A percentile compares a stretch with the other conserved stretches of the same genome.
Evolutionary conservation across 495 filamentous ascomycete species (phyloP).

Genomic region (Thozetella sp.): DNA sequence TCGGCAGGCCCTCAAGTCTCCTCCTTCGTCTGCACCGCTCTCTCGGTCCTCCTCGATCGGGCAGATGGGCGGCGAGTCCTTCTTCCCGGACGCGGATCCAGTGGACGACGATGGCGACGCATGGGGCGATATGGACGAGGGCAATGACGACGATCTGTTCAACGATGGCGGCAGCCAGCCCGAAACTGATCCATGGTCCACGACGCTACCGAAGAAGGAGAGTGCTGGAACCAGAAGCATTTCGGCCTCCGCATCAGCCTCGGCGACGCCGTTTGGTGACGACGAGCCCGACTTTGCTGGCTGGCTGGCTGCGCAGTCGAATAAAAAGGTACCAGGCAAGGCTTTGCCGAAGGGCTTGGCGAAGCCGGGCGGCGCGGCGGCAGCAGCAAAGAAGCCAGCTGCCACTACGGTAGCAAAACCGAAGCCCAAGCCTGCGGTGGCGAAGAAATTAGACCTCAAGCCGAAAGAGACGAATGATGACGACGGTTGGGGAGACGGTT

Average conservation of each 20-base stretch:
- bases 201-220: slow-evolving; percentile 24
- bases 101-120: slow-evolving; percentile 61
- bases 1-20: slow-evolving; percentile 52
- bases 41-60: slow-evolving; percentile 41
- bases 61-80: slow-evolving; percentile 40
- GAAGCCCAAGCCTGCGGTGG: slow-evolving; percentile 30
- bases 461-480: slow-evolving; percentile 57
- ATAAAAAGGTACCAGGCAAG: slow-evolving; percentile 65
- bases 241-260: slow-evolving; percentile 19
- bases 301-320: slow-evolving; percentile 82
- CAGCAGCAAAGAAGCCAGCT: slow-evolving; percentile 32
- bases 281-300: slow-evolving; percentile 92
- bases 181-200: slow-evolving; percentile 38
- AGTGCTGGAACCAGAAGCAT: slow-evolving; percentile 17
- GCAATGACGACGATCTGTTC: slow-evolving; percentile 59
- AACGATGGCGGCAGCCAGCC: slow-evolving; percentile 46
- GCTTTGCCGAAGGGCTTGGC: slow-evolving; percentile 76
- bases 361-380: slow-evolving; percentile 50
- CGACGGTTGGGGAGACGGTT: slow-evolving; percentile 72
- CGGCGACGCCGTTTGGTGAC: slow-evolving; percentile 69
- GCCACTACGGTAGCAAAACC: slow-evolving; percentile 19
- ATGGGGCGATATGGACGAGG: slow-evolving; percentile 71
- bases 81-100: slow-evolving; percentile 42
- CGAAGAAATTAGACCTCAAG: slow-evolving; percentile 56
- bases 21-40: slow-evolving; percentile 39